phyloP scores from a whole-genome alignment of 257 asterid species.

The Solanum chmielewskii region DNA sequence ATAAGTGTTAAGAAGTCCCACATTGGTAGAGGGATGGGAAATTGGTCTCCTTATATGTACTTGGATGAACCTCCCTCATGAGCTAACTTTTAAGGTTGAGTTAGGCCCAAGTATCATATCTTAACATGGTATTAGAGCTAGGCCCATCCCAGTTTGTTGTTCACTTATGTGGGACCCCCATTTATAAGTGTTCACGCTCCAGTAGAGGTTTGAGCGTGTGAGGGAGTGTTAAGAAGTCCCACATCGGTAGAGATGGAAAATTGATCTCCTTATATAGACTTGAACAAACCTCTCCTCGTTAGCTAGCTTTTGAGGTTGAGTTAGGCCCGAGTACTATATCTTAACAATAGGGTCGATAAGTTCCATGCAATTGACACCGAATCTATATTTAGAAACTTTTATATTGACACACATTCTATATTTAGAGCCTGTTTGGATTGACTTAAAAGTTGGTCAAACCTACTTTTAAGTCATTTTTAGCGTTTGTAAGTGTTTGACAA shows the following conservation, averaged over 20 bases:
- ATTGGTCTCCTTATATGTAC: neutral
- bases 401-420: too few relatives aligned
- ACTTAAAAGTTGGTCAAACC: too few relatives aligned
- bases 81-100: neutral
- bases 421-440: too few relatives aligned
- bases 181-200: neutral
- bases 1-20: neutral
- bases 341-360: neutral
- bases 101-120: neutral
- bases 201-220: neutral
- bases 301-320: neutral
- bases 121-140: neutral
- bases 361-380: neutral
- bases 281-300: neutral
- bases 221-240: neutral
- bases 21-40: neutral
- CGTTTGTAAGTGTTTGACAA: too few relatives aligned
- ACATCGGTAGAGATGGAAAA: neutral
- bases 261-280: neutral
- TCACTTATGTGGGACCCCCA: neutral
- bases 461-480: too few relatives aligned
- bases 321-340: neutral
- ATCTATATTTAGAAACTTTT: neutral
- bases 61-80: neutral
- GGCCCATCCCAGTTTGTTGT: neutral